Percentiles rank a stretch among this genome's conserved stretches.
Conservation (phyloP, 768 basidiomycete species). For the Glaciozyma martinii region DNA sequence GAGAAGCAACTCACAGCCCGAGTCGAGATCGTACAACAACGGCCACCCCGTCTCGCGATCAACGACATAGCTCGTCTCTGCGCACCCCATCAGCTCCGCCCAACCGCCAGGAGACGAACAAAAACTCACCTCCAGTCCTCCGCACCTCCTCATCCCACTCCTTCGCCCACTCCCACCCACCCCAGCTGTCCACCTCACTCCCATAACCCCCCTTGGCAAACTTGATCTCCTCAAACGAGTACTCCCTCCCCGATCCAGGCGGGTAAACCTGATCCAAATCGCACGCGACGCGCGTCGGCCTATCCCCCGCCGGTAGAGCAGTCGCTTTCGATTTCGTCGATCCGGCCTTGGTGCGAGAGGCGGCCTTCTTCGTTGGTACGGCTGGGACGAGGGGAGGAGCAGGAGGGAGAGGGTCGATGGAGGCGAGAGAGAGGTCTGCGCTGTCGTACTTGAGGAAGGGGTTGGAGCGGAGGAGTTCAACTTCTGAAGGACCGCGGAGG, state of each 20-base stretch:
- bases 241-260: conserved; percentile 57
- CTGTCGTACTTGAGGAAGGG: conserved; percentile 42
- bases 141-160: conserved; percentile 9
- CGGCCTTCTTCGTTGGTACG: neutral
- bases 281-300: conserved; percentile 27
- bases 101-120: neutral
- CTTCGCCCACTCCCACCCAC: conserved; percentile 16
- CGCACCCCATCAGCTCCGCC: neutral
- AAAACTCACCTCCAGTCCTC: conserved; percentile 1
- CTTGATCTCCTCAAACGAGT: conserved; percentile 65
- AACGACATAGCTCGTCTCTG: conserved; percentile 14
- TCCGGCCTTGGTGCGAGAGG: neutral
- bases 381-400: conserved; percentile 24
- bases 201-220: conserved; percentile 3
- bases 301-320: neutral
- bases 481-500: conserved; percentile 37
- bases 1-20: conserved; percentile 12
- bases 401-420: conserved; percentile 11
- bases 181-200: conserved; percentile 10
- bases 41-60: conserved; percentile 21
- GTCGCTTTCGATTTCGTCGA: conserved; percentile 2
- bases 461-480: conserved; percentile 42
- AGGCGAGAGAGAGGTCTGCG: conserved; percentile 31
- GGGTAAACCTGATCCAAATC: conserved; percentile 51
- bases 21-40: conserved; percentile 7